Percentiles rank a stretch among this genome's conserved stretches.
Evolutionary conservation across 2,329 filamentous ascomycete genomes (phyloP).

Genomic region (Xylariaceae sp.): DNA sequence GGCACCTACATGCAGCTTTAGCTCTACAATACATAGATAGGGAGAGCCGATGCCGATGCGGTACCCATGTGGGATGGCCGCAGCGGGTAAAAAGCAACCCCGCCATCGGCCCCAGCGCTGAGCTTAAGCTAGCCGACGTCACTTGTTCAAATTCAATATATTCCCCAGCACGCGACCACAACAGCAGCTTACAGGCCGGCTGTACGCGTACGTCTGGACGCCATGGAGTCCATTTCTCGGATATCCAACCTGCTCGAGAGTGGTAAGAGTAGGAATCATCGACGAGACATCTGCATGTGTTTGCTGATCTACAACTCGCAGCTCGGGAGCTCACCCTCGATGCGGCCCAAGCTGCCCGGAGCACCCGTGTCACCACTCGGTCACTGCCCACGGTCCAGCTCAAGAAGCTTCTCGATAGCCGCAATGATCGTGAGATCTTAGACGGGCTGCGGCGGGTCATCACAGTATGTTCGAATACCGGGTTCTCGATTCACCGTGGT

Average conservation of each 20-base stretch:
- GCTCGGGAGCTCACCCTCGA: conserved; percentile 97
- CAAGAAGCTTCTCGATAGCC: conserved; percentile 92
- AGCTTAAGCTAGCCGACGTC: neutral
- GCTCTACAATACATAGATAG: too few species aligned
- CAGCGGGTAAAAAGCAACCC: too few species aligned
- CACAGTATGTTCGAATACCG: conserved; percentile 65
- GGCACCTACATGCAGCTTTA: too few species aligned
- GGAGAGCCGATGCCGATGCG: too few species aligned
- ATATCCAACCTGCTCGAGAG: conserved; percentile 95
- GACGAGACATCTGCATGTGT: conserved; percentile 10
- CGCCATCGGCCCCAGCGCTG: neutral
- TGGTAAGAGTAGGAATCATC: conserved; percentile 60
- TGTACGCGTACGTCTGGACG: conserved; percentile 25
- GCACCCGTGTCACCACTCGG: conserved; percentile 64
- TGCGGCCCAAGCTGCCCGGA: conserved; percentile 86
- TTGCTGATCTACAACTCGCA: conserved; percentile 46
- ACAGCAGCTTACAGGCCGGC: conserved; percentile 37
- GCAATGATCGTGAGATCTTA: conserved; percentile 89
- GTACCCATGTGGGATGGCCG: too few species aligned
- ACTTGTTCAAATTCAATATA: conserved; percentile 11
- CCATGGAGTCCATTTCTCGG: conserved; percentile 94
- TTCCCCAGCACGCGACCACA: conserved; percentile 23
- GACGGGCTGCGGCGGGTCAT: conserved; percentile 90
- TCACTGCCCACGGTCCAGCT: conserved; percentile 81
- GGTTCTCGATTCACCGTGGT: neutral